These are phyloP conservation scores for Pythium dissimile DNA, from an alignment of 352 stramenopile genomes.

Conservation along the genomic window DNA sequence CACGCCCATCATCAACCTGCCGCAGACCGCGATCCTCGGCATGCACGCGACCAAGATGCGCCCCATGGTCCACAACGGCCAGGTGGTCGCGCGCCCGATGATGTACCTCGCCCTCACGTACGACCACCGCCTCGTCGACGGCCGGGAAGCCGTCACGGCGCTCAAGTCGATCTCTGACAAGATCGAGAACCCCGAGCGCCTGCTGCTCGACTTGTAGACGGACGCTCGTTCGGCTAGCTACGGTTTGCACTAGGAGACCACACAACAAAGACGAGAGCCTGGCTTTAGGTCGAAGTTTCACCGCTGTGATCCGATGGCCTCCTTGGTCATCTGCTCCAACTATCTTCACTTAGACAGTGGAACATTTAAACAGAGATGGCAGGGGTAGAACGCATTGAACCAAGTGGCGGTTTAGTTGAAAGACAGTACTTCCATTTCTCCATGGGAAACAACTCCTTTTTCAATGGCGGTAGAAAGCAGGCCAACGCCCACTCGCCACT, in stretches of 20 bases:
- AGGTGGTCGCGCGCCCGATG: slow-evolving; percentile 97
- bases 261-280: too few relatives aligned
- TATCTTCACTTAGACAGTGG: too few relatives aligned
- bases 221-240: too few relatives aligned
- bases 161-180: slow-evolving; percentile 98
- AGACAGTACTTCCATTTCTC: slow-evolving; percentile 17
- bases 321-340: too few relatives aligned
- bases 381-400: background rate
- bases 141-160: slow-evolving; percentile 98
- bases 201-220: slow-evolving; percentile 95
- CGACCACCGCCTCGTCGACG: slow-evolving; percentile 98
- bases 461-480: too few relatives aligned
- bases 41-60: slow-evolving; percentile 99
- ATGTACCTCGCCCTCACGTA: slow-evolving; percentile 99
- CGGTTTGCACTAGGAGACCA: too few relatives aligned
- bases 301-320: too few relatives aligned
- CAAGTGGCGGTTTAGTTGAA: background rate
- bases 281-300: too few relatives aligned
- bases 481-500: too few relatives aligned
- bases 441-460: slow-evolving; percentile 19
- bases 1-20: slow-evolving; percentile 99
- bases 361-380: background rate
- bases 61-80: slow-evolving; percentile 91
- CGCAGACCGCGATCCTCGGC: slow-evolving; percentile 97
- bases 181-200: slow-evolving; percentile 94